Conservation (phyloP, 805 yeast species). For the Suhomyces canberraensis region DNA sequence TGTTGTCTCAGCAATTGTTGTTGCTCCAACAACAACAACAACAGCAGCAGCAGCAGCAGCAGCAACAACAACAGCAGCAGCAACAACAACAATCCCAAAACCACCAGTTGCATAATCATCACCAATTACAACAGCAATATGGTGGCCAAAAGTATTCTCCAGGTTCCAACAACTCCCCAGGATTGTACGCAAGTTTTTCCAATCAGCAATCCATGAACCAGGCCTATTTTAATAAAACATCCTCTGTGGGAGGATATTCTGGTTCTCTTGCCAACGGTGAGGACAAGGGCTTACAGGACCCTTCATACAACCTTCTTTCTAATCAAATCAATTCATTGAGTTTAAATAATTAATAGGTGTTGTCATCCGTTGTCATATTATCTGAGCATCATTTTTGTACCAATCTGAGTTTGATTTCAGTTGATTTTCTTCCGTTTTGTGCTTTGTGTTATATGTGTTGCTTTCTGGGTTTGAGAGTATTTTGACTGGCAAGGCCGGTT, state of each 20-base stretch:
- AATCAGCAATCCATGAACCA: conserved; percentile 9
- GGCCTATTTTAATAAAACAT: conserved; percentile 11
- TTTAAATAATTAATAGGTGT: conserved; percentile 18
- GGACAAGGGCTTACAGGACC: conserved; percentile 4
- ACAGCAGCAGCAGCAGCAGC: conserved; percentile 13
- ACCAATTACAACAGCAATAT: conserved; percentile 6
- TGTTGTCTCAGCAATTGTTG: conserved; percentile 22
- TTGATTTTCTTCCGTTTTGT: conserved; percentile 2
- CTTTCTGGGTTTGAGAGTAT: background rate
- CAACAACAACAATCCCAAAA: conserved; percentile 9
- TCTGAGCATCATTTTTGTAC: background rate
- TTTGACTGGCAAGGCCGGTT: background rate
- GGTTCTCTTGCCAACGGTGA: conserved; percentile 4
- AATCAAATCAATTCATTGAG: conserved; percentile 34
- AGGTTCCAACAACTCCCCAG: conserved; percentile 21
- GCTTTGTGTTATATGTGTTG: conserved; percentile 1
- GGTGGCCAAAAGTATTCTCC: conserved; percentile 14
- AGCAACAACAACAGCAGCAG: conserved; percentile 15
- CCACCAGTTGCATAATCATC: conserved; percentile 9
- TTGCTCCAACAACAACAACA: conserved; percentile 17
- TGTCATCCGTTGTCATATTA: too few species aligned
- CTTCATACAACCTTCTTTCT: conserved; percentile 18
- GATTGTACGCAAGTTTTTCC: conserved; percentile 17
- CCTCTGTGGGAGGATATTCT: conserved; percentile 5
- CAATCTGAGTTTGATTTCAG: background rate